Base-by-base conservation (phyloP, 495 filamentous ascomycete genomes). In the Chlorociboria aeruginascens region DNA sequence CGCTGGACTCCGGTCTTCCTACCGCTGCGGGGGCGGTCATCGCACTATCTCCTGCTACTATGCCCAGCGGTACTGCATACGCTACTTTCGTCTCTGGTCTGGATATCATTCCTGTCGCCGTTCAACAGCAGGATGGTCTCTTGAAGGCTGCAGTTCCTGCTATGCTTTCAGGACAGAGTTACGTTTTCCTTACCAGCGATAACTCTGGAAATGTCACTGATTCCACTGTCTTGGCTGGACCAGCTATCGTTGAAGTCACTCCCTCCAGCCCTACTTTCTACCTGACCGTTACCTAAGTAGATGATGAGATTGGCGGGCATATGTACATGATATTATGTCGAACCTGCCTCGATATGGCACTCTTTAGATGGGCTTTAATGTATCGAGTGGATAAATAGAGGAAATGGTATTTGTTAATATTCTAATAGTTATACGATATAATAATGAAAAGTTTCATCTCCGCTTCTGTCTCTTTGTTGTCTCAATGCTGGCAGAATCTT, bases 181-280 rank as follows among this genome's bases (percentile, higher is more conserved):
- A 55, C 20, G 53, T 50, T 25, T 55, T 55, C 49, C 34, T 55
- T 16, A 55, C 53, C 10, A 40, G n/a, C 3, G 53, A 55, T 32
- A 51, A 51, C 10, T 55, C 53, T 37, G 53, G 53, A 9, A 55
- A 51, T 39, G 14, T 55, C 10, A 55, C 49, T 12, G 49, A 55
- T 36, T 42, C 48, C 8, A 51, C 46, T 29, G 49, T 55, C 29
- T 16, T 55, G 13, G 48, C 49, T 54, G 51, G 48, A 29, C 51
- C 51, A 0, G 51, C 46, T 11, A 54, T 54, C 36, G 36, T 54
- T 38, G 51, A 54, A 32, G 34, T 46, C 28, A 54, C 51, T 4
- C 46, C 51, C 4, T 17, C 16, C 12, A 28, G 41, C n/a, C 51
- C 51, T 25, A 54, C 51, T 8, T 54, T 54, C 43, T 29, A 49